Base-by-base conservation (phyloP, 176 grass and related monocot species). In the Bonia amplexicaulis region DNA sequence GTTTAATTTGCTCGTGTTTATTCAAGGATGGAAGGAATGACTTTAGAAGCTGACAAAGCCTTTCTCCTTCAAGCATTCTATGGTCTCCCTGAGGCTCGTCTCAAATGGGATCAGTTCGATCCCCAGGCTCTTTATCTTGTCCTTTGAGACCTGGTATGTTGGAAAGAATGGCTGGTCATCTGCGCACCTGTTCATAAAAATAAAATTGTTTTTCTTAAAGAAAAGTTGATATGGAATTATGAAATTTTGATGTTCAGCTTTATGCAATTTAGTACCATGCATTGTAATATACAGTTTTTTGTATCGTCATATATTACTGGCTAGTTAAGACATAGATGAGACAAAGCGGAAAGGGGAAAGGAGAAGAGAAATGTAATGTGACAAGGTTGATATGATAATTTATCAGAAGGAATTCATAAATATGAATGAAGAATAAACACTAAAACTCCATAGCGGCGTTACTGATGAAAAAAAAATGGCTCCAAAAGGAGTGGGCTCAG, bases 101-200 rank as follows among this genome's bases (percentile, higher is more conserved):
- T 93, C 66, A 1, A 93, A 47, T 20, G 91, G 81, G 64, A 61
- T 90, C 39, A 87, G 85, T 29, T 93, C 81, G 5, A 93, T 22
- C 41, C 91, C 91, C 85, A 93, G 82, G 25, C 42, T 81, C 42
- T 54, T 87, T 39, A 84, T 74, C 78, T 65, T 93, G 40, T 93
- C 84, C 81, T 48, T 90, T 37, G 91, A 93, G 40, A 90, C 88
- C 53, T 88, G 80, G 65, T 90, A 93, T 14, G 83, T 90, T 35
- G 91, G 77, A 26, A 44, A 70, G 52, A 78, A 87, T 20, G 91
- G 85, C 45, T 85, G 55, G 55, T 88, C 88, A 88, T 93, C 91
- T 1, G 64, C 85, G 8, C 91, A 93, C 77, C 91, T 93, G 84
- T 5, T 14, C 37, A 58, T 47, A 42, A 35, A 68, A 66, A 73